Evolutionary conservation across 2,329 filamentous ascomycete genomes (phyloP), one percentile per base, ranked within the genome.

Genomic region (Aspergillus ochraceoroseus): DNA sequence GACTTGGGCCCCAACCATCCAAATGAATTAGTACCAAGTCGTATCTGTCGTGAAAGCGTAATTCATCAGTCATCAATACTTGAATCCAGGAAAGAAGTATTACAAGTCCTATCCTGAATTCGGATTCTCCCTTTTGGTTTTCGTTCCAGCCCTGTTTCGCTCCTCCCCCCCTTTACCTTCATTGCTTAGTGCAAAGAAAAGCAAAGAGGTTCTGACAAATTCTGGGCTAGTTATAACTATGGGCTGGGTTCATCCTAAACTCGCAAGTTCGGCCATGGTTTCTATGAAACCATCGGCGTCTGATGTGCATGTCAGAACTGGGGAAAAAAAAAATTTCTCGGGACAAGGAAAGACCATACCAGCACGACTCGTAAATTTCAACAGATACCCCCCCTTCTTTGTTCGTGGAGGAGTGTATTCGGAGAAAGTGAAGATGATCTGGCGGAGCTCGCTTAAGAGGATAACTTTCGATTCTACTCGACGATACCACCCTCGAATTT

Each of bases 341-440:
- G n/a, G 32, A n/a, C 1, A 15, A 41, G 23, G 7, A 11, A 12
- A 8, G 2, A n/a, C 50, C 53, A 46, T 41, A 68, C 67, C 64
- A 18, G 44, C 39, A 14, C 48, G 38, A 26, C 46, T 54, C 32
- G 47, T 57, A 43, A 72, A 72, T 8, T 56, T 59, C 17, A 73
- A 43, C 13, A 67, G 46, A 49, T 69, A 63, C 30, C 66, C 61
- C 3, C 67, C 67, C 11, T 54, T 52, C 1, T 44, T 17, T 2
- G 57, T 64, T 12, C 52, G 49, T 19, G 62, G 66, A 7, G 70
- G 66, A 11, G 51, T 58, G 53, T 79, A 81, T 3, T 71, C 67
- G 1, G 70, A 56, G 13, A 71, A 70, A 29, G 62, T 62, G 49
- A 80, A 77, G 11, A 78, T 62, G 39, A 72, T 73, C 2, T 71